Conservation (phyloP, 192 early-diverging fungal genomes). For the Gigaspora rosea region DNA sequence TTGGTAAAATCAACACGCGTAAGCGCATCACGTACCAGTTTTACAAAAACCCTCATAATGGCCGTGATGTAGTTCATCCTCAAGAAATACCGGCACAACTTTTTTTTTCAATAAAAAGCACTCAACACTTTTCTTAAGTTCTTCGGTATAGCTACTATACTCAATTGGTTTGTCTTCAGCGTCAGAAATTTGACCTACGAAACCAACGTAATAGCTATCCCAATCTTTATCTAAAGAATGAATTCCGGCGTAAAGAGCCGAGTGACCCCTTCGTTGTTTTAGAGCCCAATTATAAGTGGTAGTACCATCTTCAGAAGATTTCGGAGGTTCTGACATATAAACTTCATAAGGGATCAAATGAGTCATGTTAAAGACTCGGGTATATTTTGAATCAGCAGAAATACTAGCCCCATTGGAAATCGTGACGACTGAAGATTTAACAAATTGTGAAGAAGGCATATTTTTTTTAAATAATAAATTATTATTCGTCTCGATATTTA, state of each 20-base stretch:
- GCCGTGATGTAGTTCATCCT: slow-evolving; percentile 64
- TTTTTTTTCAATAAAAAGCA: slow-evolving; percentile 56
- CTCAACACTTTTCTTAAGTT: slow-evolving; percentile 55
- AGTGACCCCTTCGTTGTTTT: slow-evolving; percentile 71
- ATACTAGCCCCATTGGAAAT: not conserved
- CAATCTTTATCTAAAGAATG: slow-evolving; percentile 59
- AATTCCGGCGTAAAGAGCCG: slow-evolving; percentile 88
- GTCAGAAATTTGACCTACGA: slow-evolving; percentile 65
- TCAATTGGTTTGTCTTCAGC: slow-evolving; percentile 46
- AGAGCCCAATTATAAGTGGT: slow-evolving; percentile 50
- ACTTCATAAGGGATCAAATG: slow-evolving; percentile 54
- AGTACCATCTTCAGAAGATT: not conserved
- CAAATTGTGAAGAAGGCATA: too few relatives aligned
- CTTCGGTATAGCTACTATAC: slow-evolving; percentile 39
- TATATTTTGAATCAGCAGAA: not conserved
- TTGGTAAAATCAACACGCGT: not conserved
- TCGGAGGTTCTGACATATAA: not conserved
- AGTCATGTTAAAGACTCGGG: slow-evolving; percentile 55
- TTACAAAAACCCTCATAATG: slow-evolving; percentile 99
- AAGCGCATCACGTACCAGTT: slow-evolving; percentile 53
- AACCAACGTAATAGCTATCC: slow-evolving; percentile 75
- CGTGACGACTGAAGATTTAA: too few relatives aligned
- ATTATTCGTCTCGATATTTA: too few relatives aligned
- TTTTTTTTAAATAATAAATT: too few relatives aligned
- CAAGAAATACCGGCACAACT: slow-evolving; percentile 79